Base-by-base conservation (phyloP, 768 basidiomycete species). In the Lactifluus subvellereus region DNA sequence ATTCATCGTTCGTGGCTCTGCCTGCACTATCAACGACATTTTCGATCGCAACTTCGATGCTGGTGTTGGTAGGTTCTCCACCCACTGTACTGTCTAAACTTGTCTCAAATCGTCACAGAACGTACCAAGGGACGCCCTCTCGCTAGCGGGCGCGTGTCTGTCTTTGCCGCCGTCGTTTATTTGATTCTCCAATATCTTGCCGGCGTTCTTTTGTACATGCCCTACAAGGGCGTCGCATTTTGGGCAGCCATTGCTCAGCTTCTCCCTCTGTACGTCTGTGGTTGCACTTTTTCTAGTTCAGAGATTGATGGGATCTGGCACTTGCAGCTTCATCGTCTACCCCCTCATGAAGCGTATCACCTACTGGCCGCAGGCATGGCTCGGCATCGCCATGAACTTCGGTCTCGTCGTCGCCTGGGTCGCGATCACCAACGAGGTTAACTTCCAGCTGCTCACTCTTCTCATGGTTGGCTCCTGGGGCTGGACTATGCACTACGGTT, bases 351-450 rank as follows among this genome's bases (percentile, higher is more conserved):
- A 85, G 66, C 77, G 83, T 6, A 71, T 79, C 45, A 85, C 84
- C 0, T 72, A 84, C 65, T 85, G 83, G 83, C 84, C 84, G 0
- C 84, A 85, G 66, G 82, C 82, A 0, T 84, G 82, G 82, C 77
- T 85, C 2, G 83, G 84, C 30, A 64, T 67, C 56, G 60, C 65
- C 20, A 83, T 83, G 80, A 83, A 81, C 66, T 81, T 82, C 40
- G 78, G 82, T 8, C 59, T 81, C 59, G 70, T 80, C 35, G 79
- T 81, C 4, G 73, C 80, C 1, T 84, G 80, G 81, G 72, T 79
- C n/a, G 72, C 79, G 0, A 69, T 74, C n/a, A 76, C 77, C 10
- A 72, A 73, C 18, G 53, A 59, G 10, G 45, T 78, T 27, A 68
- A 82, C 53, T 37, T 48, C 32, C 38, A 48, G 11, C 32, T 69